Conservation (phyloP, 2,329 filamentous ascomycete genomes). For the Hymenoscyphus occultus region DNA sequence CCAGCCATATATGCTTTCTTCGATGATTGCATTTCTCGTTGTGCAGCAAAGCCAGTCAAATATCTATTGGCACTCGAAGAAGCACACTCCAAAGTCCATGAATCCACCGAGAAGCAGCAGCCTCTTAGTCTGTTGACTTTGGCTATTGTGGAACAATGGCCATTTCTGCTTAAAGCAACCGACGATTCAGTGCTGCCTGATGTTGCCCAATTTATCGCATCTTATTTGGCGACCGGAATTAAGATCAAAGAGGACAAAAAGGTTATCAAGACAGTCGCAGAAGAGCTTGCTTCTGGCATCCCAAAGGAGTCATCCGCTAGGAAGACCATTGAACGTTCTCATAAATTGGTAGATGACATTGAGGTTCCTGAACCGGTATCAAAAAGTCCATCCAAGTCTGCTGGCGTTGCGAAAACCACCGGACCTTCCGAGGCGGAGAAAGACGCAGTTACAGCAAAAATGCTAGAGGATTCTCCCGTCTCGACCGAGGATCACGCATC, state of each 20-base stretch:
- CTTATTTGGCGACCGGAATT: constrained; percentile 53
- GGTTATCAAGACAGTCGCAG: constrained; percentile 45
- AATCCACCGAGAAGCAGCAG: constrained; percentile 32
- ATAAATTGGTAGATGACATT: constrained; percentile 31
- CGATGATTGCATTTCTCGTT: constrained; percentile 78
- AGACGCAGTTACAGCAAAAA: constrained; percentile 15
- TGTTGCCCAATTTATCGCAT: constrained; percentile 57
- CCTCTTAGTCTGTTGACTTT: constrained; percentile 63
- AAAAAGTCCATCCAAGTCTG: not conserved
- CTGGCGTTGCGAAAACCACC: constrained; percentile 6
- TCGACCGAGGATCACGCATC: constrained; percentile 46
- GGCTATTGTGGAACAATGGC: constrained; percentile 73
- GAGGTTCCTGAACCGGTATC: constrained; percentile 21
- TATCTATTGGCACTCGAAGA: constrained; percentile 71
- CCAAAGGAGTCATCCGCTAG: constrained; percentile 39
- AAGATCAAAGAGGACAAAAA: constrained; percentile 49
- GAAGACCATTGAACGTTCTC: constrained; percentile 28
- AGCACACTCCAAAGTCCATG: constrained; percentile 40
- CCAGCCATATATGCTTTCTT: constrained; percentile 64
- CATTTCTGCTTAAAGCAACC: constrained; percentile 58
- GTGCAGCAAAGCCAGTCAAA: constrained; percentile 74
- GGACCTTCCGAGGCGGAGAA: constrained; percentile 19
- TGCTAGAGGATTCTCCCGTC: constrained; percentile 18
- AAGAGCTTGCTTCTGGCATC: constrained; percentile 41
- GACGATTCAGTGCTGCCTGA: constrained; percentile 43